Evolutionary conservation across 2,329 filamentous ascomycete species (phyloP).

Genomic region (Curvularia eragrostidis): DNA sequence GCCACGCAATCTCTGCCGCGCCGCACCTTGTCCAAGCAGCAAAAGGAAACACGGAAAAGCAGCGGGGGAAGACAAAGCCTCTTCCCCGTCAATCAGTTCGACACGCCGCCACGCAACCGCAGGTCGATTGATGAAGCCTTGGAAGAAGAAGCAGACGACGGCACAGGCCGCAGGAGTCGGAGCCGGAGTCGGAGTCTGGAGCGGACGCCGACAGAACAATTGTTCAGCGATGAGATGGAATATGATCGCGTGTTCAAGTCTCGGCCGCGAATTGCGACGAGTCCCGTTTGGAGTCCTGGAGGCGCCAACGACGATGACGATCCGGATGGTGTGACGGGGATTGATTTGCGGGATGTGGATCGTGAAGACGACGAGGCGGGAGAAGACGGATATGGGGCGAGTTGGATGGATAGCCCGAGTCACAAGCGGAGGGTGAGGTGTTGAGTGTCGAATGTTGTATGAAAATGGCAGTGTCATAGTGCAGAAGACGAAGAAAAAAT

Average conservation of each 20-base stretch:
- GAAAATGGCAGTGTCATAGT: not conserved
- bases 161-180: constrained; percentile 13
- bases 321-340: constrained; percentile 17
- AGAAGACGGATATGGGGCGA: constrained; percentile 34
- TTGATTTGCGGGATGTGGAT: constrained; percentile 25
- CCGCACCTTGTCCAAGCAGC: constrained; percentile 22
- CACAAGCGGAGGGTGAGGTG: constrained; percentile 11
- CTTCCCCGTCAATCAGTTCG: constrained; percentile 64
- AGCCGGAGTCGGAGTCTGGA: constrained; percentile 32
- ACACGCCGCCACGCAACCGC: constrained; percentile 58
- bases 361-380: constrained; percentile 36
- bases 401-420: constrained; percentile 44
- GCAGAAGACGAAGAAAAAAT: not conserved
- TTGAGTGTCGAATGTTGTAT: not conserved
- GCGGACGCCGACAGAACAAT: constrained; percentile 67
- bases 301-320: constrained; percentile 26
- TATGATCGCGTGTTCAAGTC: constrained; percentile 86
- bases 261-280: constrained; percentile 78
- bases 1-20: constrained; percentile 55
- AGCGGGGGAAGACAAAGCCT: constrained; percentile 32
- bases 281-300: constrained; percentile 61
- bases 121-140: constrained; percentile 27
- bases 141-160: constrained; percentile 13
- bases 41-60: constrained; percentile 25
- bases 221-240: constrained; percentile 75